Base-by-base conservation (phyloP, 139 green algal genomes). In the Haematococcus lacustris region DNA sequence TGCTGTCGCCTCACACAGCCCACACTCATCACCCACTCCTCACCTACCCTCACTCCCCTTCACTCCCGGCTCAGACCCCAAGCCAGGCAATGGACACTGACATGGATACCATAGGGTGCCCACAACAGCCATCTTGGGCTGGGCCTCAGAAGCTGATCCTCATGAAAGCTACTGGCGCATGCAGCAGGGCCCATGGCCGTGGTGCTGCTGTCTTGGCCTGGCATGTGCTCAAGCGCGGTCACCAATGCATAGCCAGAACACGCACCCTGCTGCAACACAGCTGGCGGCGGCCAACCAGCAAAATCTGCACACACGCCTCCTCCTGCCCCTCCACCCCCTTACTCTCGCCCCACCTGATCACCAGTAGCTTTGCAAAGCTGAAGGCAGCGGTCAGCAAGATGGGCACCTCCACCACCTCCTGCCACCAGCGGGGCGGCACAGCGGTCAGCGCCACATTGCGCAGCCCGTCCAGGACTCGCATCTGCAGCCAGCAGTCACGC, bases 381-480 rank as follows among this genome's bases (percentile, higher is more conserved):
- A 88, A 88, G 26, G 39, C 28, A 1, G 51, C 71, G 1, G 73
- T 79, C 26, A 76, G 39, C 28, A 57, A 59, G 38, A 88, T 60
- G 26, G 82, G 82, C 43, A 88, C 40, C 71, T 88, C 82, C 30
- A 84, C 69, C n/a, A 84, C 79, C n/a, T 88, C 82, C 3, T 63
- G 74, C 82, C 79, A 85, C 73, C 72, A 88, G 35, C 82, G 65
- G 3, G 64, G 39, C 0, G 82, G 82, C 50, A 88, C 50, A 0
- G 70, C 61, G 3, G 76, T 57, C 50, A 88, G 62, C 51, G 71
- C 60, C 7, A 78, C n/a, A 28, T 76, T 75, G 33, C 61, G 67
- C 37, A 71, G 26, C 1, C 50, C 60, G 47, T 79, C 67, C 13
- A 73, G 50, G 25, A 71, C 5, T 1, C 67, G 68, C 3, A 71